These are phyloP conservation scores for Leccinum broughii DNA, from an alignment of 768 basidiomycete genomes.

Conservation along the genomic window DNA sequence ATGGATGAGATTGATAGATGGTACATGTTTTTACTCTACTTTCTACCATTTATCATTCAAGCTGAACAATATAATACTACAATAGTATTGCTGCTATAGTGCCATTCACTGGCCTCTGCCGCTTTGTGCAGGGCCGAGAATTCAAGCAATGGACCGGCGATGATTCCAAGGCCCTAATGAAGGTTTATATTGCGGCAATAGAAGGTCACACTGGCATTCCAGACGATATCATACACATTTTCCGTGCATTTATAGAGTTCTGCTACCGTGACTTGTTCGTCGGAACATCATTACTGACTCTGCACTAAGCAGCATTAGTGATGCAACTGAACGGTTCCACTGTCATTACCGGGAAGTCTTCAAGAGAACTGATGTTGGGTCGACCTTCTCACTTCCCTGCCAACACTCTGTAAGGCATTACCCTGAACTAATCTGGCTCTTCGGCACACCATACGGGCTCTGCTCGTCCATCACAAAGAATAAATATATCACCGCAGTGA, in stretches of 20 bases:
- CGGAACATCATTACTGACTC: background rate
- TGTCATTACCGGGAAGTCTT: constrained; percentile 21
- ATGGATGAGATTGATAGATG: constrained; percentile 34
- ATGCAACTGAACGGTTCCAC: constrained; percentile 19
- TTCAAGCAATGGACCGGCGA: constrained; percentile 36
- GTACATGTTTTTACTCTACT: constrained; percentile 11
- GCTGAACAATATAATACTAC: background rate
- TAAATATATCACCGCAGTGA: too few species aligned
- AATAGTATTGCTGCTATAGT: constrained; percentile 31
- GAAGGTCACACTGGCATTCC: constrained; percentile 21
- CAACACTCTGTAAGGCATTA: constrained; percentile 39
- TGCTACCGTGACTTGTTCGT: background rate
- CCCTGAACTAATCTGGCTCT: constrained; percentile 21
- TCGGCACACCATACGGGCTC: constrained; percentile 37
- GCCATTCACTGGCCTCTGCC: constrained; percentile 27
- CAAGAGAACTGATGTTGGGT: constrained; percentile 7
- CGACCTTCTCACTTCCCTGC: constrained; percentile 27
- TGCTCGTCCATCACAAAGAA: constrained; percentile 12
- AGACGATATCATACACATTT: constrained; percentile 10
- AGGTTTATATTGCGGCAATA: constrained; percentile 27
- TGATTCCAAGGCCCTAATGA: constrained; percentile 40
- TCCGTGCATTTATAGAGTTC: background rate
- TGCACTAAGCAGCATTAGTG: background rate
- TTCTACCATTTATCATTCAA: background rate
- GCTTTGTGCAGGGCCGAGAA: constrained; percentile 28